Conservation (phyloP, 2,329 filamentous ascomycete genomes). For the Zymoseptoria crescenta region DNA sequence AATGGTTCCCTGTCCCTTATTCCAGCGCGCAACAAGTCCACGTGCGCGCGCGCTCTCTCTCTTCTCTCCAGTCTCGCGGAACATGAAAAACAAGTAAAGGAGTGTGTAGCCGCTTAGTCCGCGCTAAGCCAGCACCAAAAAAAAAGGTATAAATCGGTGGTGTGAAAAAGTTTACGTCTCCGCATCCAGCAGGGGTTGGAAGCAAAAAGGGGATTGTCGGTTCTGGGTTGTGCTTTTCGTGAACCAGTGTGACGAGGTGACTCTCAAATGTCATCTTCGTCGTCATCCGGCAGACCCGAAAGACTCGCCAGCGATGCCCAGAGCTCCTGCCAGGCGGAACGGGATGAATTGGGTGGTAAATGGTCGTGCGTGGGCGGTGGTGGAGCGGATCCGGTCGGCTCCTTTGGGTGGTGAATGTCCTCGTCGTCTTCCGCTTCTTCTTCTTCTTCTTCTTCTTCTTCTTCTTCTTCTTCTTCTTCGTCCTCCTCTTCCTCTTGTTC, state of each 20-base stretch:
- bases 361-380: slow-evolving; percentile 2
- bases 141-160: slow-evolving; percentile 2
- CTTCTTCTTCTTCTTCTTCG: slow-evolving; percentile 9
- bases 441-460: slow-evolving; percentile 15
- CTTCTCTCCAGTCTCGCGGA: background rate
- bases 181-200: background rate
- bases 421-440: no score
- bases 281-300: slow-evolving; percentile 26
- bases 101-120: background rate
- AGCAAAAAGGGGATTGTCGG: background rate
- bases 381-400: slow-evolving; percentile 11
- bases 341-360: slow-evolving; percentile 10
- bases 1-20: no score
- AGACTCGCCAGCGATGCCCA: slow-evolving; percentile 27
- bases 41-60: no score
- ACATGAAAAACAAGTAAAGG: background rate
- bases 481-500: slow-evolving; percentile 6
- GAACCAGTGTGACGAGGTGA: background rate
- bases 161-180: background rate
- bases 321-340: slow-evolving; percentile 30
- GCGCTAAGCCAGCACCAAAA: background rate
- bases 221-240: background rate
- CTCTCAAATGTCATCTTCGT: slow-evolving; percentile 13
- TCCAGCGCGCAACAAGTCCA: no score
- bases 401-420: slow-evolving; percentile 11